Base-by-base conservation (phyloP, 768 basidiomycete species). In the Rhizopogon roseolus region DNA sequence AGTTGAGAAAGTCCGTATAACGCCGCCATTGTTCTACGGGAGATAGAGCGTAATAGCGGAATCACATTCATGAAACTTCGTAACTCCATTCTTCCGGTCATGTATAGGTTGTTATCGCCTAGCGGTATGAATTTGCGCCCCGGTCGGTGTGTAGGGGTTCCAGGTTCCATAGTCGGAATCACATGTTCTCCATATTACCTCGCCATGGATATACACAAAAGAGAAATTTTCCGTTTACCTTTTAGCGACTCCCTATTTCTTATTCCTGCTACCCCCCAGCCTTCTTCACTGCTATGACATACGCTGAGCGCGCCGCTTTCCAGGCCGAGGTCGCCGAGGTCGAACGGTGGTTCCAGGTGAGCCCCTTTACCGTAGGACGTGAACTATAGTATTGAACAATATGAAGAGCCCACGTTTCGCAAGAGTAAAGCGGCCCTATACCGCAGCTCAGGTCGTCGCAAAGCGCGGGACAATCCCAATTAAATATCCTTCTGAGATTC, bases 311-410 rank as follows among this genome's bases (percentile, higher is more conserved):
- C 71, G 75, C 79, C 45, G 75, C 73, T 52, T 96, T 96, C 72
- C 78, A 82, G 40, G 77, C 82, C 36, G 91, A 99, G 70, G 90
- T 97, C 53, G 84, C 84, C 28, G 72, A 88, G 60, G 86, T 97
- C 60, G 88, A 97, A 72, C 73, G 81, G 54, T 98, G 94, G 91
- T 97, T 89, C 84, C 90, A 91, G 84, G 95, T 93, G 60, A 49
- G 75, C 63, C 60, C 64, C 62, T 63, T 41, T 22, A 27, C 42
- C 19, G 13, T 28, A 6, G 34, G 14, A 0, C 6, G 11, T n/a
- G 17, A 36, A 5, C n/a, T 25, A 9, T 14, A 22, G 27, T 52
- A 37, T 39, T 45, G 13, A 56, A 14, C 11, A 11, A 53, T 16
- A 17, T 40, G n/a, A 64, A 98, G 95, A 85, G 73, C 64, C 84